Evolutionary conservation across 2,329 filamentous ascomycete species (phyloP), one percentile per base, ranked within the genome.

Genomic region (Alternaria sp.): DNA sequence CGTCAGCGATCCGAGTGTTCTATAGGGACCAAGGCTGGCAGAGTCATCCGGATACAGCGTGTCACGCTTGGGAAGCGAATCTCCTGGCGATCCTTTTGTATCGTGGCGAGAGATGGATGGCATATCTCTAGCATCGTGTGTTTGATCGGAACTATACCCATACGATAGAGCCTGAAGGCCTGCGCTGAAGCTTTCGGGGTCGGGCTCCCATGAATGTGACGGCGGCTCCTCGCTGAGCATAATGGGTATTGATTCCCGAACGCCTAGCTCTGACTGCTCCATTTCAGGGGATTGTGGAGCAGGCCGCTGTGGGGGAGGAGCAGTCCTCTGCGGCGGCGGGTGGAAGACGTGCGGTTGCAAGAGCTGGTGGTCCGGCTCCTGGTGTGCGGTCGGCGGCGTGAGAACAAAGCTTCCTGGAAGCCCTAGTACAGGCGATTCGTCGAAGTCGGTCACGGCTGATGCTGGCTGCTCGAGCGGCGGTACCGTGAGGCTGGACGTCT

Each of bases 351-450:
- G 69, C 21, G 77, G 69, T 43, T 75, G 76, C 8, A 79, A 68
- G 13, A 77, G 65, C 47, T 73, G 71, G 45, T 64, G 68, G 51
- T 67, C 67, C n/a, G 58, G 57, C 17, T 69, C 66, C 54, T 64
- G 64, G 21, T 68, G 57, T 21, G 64, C 56, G 21, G 57, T 49
- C 15, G 77, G 77, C 10, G 77, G 77, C 4, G 77, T 79, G 51
- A 73, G 69, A 54, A 57, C 87, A 85, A 74, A 91, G 89, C 70
- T 86, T 10, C 89, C 89, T 5, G 90, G 89, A 63, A 91, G 85
- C 6, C 88, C 90, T 15, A 93, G 80, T 3, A 88, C 88, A 9
- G 90, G 90, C 26, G 90, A 91, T 70, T 91, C 89, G 59, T 84
- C 82, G 51, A 84, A 82, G 49, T 81, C 79, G 3, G 81, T 83